phyloP scores from a whole-genome alignment of 495 filamentous ascomycete species.

The Penicillium ochrochloron region DNA sequence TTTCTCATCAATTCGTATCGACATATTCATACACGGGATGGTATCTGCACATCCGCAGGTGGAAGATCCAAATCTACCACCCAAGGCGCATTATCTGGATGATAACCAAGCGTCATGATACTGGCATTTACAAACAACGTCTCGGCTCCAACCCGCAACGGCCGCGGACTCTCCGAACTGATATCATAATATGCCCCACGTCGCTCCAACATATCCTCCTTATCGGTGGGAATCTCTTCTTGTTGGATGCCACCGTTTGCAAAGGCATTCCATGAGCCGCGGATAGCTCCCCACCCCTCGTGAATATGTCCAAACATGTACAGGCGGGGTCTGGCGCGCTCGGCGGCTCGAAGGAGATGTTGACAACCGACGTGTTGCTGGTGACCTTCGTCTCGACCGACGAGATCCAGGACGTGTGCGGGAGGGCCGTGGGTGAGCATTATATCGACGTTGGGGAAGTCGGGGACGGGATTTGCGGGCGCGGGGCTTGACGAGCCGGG shows the following conservation, averaged over 20 bases:
- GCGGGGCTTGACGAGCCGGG: slow-evolving; percentile 17
- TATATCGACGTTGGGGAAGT: slow-evolving; percentile 60
- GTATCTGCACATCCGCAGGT: background rate
- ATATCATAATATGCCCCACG: slow-evolving; percentile 52
- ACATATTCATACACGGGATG: background rate
- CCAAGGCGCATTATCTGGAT: slow-evolving; percentile 61
- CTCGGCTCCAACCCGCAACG: slow-evolving; percentile 54
- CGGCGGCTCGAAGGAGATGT: slow-evolving; percentile 49
- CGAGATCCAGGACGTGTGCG: slow-evolving; percentile 57
- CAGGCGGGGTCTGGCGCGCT: slow-evolving; percentile 50
- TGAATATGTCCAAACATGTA: slow-evolving; percentile 69
- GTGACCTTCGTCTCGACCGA: slow-evolving; percentile 24
- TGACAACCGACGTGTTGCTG: slow-evolving; percentile 51
- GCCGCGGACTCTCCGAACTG: slow-evolving; percentile 30
- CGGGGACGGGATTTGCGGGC: slow-evolving; percentile 53
- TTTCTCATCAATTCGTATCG: slow-evolving; percentile 15
- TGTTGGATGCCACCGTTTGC: slow-evolving; percentile 23
- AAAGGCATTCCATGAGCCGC: slow-evolving; percentile 56
- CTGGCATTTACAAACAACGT: slow-evolving; percentile 78
- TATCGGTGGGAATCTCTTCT: slow-evolving; percentile 39
- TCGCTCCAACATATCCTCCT: slow-evolving; percentile 46
- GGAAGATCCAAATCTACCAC: slow-evolving; percentile 67
- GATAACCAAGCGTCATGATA: slow-evolving; percentile 57
- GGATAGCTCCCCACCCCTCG: slow-evolving; percentile 71
- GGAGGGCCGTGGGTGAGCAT: slow-evolving; percentile 80